Base-by-base conservation (phyloP, 306 rosid genomes). In the Phaseolus lunatus region DNA sequence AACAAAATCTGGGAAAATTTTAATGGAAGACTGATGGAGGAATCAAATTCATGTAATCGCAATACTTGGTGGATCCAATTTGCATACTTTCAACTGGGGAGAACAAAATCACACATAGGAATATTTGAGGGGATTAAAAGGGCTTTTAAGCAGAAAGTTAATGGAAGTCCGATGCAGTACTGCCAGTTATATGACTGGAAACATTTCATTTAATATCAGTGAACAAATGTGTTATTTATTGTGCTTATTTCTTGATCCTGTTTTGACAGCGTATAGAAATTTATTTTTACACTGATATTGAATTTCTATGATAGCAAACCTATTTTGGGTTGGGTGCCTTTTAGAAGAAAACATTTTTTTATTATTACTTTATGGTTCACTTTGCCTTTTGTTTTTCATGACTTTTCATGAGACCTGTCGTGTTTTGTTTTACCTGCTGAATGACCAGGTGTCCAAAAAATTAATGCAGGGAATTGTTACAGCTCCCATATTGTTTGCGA, bases 401-500 rank as follows among this genome's bases (percentile, higher is more conserved):
- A 26, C 37, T 75, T 52, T 67, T 80, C 49, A 27, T 52, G 5
- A 26, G 61, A 41, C 43, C 10, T 68, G 18, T 44, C 23, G 39
- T 27, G 49, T 19, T 43, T 14, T 48, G 43, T 72, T 26, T 39
- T 65, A 52, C 9, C 79, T 64, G 43, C 43, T 52, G 14, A 35
- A 1, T 65, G 69, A 66, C 54, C 47, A 39, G 43, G 59, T n/a
- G 50, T 64, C 75, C 44, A 58, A 75, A 35, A 72, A 64, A 15
- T 15, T 80, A 14, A 84, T 88, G 79, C 80, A 95, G 99, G 99
- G 99, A 79, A 89, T 95, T 52, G 72, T 92, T 43, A 95, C 99
- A 2, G 99, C 97, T 82, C 99, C 99, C 3, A 76, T 92, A 67
- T 86, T 95, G 83, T 95, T 90, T 86, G 97, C 99, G 20, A 89